Percentiles rank a stretch among this genome's conserved stretches.
Evolutionary conservation across 1,139 yeast genomes (phyloP).

Genomic region (Yamadazyma atmosphaerica): DNA sequence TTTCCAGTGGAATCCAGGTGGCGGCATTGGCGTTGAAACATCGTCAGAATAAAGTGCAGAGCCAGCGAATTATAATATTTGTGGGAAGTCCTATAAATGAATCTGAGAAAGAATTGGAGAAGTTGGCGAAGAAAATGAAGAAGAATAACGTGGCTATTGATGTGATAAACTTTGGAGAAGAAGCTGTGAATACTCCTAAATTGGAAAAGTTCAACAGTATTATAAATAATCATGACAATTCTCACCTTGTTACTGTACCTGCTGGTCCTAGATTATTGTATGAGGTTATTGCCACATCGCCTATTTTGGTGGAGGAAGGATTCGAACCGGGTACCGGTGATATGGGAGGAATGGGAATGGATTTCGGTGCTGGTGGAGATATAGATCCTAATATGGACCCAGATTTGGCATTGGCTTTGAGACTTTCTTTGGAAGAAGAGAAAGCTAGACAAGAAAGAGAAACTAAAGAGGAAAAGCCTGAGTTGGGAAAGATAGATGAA

Average conservation of each 20-base stretch:
- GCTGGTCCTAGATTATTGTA: conserved; percentile 83
- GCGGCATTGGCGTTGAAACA: conserved; percentile 97
- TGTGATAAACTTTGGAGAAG: conserved; percentile 91
- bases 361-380: conserved; percentile 49
- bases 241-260: conserved; percentile 84
- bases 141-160: conserved; percentile 92
- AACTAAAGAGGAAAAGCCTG: conserved; percentile 33
- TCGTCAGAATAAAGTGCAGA: conserved; percentile 91
- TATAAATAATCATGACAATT: conserved; percentile 72
- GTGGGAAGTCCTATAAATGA: conserved; percentile 86
- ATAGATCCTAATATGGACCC: conserved; percentile 96
- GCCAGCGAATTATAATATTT: conserved; percentile 85
- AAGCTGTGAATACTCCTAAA: conserved; percentile 69
- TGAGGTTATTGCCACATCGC: conserved; percentile 70
- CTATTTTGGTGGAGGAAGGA: conserved; percentile 64
- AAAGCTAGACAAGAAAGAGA: conserved; percentile 73
- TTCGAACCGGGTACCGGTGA: conserved; percentile 45
- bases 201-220: conserved; percentile 79
- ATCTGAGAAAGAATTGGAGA: conserved; percentile 70
- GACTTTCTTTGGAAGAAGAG: conserved; percentile 83
- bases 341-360: conserved; percentile 40
- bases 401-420: conserved; percentile 90
- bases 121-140: conserved; percentile 89
- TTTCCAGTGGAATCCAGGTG: conserved; percentile 86
- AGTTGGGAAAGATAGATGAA: conserved; percentile 38